Evolutionary conservation across 345 rosid species (phyloP), one percentile per base, ranked within the genome.

Genomic region (Erucastrum elatum): DNA sequence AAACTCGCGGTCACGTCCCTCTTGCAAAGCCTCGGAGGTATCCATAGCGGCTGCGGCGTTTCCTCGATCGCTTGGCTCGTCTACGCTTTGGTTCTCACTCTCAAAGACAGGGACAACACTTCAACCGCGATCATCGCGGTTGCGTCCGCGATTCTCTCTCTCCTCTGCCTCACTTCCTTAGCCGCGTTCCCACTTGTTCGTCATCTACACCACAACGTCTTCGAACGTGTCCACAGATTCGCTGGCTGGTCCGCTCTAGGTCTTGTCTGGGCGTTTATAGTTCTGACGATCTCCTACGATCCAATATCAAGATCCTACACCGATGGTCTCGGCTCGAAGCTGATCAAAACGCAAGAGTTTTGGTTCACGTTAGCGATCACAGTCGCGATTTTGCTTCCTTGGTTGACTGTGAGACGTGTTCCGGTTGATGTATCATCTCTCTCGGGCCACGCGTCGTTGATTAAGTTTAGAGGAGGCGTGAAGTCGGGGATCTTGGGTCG

Each of bases 161-260:
- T 91, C 75, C 90, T 90, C 64, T 84, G 60, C 74, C 37, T 93
- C 33, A 84, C 98, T 31, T 87, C 81, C 8, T 6, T 84, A 12
- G 90, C 94, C 0, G 92, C 97, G 1, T 93, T 91, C 49, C 98
- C 95, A 2, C 89, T 91, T 9, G 84, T 91, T 63, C 95, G 94
- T 37, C 98, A 93, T 75, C 82, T 93, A 64, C 97, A 91, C 72
- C 97, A 93, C 77, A 93, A 88, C 61, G 82, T 88, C 33, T 93
- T 93, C 8, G 95, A 93, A 78, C 81, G 97, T 46, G 61, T 77
- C 70, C 98, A 93, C 33, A 67, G 98, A 58, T 93, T 90, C 37
- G 81, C 92, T 0, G 97, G 97, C 13, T 93, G 97, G 98, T 69
- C 86, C 0, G 82, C 95, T n/a, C 82, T 93, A 13, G 82, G 69